phyloP scores from a whole-genome alignment of 345 rosid species.

The Rubroshorea leprosula region DNA sequence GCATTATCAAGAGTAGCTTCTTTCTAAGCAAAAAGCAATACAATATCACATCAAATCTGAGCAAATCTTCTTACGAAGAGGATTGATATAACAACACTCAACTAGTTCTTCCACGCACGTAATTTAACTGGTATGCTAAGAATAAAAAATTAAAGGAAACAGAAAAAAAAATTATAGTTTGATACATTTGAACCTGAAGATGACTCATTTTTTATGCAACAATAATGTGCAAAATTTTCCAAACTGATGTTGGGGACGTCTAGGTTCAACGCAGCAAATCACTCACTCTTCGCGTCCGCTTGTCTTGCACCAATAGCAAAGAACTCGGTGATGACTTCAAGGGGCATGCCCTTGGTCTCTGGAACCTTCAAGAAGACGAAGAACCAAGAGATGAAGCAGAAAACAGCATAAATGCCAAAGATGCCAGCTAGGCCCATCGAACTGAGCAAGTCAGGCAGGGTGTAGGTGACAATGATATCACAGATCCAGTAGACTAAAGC shows the following conservation, averaged over 20 bases:
- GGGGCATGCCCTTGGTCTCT: constrained; percentile 97
- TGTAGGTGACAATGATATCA: constrained; percentile 85
- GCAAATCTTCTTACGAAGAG: no score
- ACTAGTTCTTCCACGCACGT: no score
- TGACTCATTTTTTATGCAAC: neutral
- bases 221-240: constrained; percentile 13
- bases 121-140: no score
- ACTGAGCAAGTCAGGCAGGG: constrained; percentile 77
- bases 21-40: no score
- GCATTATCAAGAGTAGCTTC: no score
- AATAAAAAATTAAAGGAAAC: constrained; percentile 19
- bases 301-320: constrained; percentile 86
- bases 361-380: constrained; percentile 92
- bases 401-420: constrained; percentile 69
- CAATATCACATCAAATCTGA: no score
- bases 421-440: constrained; percentile 75
- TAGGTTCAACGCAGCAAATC: constrained; percentile 5
- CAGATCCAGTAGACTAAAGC: constrained; percentile 80
- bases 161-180: constrained; percentile 19
- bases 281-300: constrained; percentile 38
- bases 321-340: constrained; percentile 95
- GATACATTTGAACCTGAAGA: neutral
- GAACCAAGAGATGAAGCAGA: constrained; percentile 72
- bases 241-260: neutral
- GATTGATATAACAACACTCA: no score